Percentiles rank a stretch among this genome's conserved stretches.
Evolutionary conservation across 106 monocot species (phyloP).

Genomic region (Dioscorea dumetorum): DNA sequence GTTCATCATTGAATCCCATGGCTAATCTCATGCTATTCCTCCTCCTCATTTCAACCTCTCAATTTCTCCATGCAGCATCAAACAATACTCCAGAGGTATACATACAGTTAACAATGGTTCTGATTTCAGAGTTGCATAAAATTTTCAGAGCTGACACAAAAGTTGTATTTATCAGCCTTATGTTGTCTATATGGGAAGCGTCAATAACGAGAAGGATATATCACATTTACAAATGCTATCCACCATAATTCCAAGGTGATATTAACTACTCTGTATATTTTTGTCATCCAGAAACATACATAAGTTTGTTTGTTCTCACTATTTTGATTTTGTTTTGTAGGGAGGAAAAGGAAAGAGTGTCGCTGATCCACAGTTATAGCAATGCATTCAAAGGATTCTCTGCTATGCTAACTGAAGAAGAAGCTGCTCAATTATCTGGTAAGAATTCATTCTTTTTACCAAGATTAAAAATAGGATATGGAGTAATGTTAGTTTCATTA

Average conservation of each 20-base stretch:
- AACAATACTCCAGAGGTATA: constrained; percentile 38
- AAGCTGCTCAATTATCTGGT: constrained; percentile 70
- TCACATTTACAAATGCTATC: constrained; percentile 65
- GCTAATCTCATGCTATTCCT: constrained; percentile 19
- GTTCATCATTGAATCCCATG: constrained; percentile 21
- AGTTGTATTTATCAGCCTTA: constrained; percentile 43
- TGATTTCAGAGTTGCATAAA: not conserved
- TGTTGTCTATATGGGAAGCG: constrained; percentile 83
- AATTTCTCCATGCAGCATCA: constrained; percentile 22
- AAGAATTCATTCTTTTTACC: not conserved
- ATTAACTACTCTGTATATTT: not conserved
- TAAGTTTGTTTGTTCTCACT: not conserved
- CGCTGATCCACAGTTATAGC: constrained; percentile 58
- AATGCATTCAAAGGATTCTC: constrained; percentile 90
- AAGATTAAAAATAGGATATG: too few relatives aligned
- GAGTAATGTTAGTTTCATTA: too few relatives aligned
- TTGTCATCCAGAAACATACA: too few relatives aligned
- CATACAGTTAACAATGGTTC: too few relatives aligned
- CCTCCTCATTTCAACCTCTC: constrained; percentile 22
- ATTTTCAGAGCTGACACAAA: not conserved
- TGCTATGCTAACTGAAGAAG: constrained; percentile 71
- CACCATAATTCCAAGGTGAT: constrained; percentile 59
- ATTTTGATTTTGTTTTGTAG: constrained; percentile 16
- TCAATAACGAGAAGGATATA: constrained; percentile 26
- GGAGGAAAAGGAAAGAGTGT: constrained; percentile 66